A percentile compares a stretch with the other conserved stretches of the same genome.
Conservation (phyloP, 768 basidiomycete genomes). For the Zangia roseola region DNA sequence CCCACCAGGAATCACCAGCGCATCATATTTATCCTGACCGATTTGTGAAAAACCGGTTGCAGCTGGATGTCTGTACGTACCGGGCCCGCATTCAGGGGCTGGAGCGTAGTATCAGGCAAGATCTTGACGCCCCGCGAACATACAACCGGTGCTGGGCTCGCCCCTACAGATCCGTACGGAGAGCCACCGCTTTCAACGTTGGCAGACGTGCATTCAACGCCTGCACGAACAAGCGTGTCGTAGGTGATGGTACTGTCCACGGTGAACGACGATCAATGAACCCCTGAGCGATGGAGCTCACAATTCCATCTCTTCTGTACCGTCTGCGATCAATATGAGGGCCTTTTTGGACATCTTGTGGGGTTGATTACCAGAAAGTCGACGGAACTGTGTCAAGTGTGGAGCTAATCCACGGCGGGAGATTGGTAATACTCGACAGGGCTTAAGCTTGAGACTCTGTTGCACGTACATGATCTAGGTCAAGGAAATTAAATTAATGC, state of each 20-base stretch:
- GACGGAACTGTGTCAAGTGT: neutral
- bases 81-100: slow-evolving; percentile 44
- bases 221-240: slow-evolving; percentile 79
- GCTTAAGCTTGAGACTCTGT: neutral
- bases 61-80: slow-evolving; percentile 39
- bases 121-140: slow-evolving; percentile 76
- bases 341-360: slow-evolving; percentile 40
- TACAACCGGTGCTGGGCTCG: slow-evolving; percentile 49
- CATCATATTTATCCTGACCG: slow-evolving; percentile 60
- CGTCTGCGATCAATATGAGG: slow-evolving; percentile 72
- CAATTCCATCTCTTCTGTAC: slow-evolving; percentile 92
- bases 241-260: slow-evolving; percentile 58
- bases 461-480: neutral
- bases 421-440: neutral
- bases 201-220: slow-evolving; percentile 64
- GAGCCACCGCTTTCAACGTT: slow-evolving; percentile 45
- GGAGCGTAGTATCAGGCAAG: slow-evolving; percentile 60
- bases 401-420: neutral
- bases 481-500: neutral
- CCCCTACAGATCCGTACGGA: slow-evolving; percentile 22
- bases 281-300: slow-evolving; percentile 33
- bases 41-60: neutral
- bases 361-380: slow-evolving; percentile 1
- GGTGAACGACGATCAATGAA: neutral
- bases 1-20: slow-evolving; percentile 75